These are phyloP conservation scores for Leptographium wingfieldii DNA, from an alignment of 2,329 filamentous ascomycete genomes.

Conservation along the genomic window DNA sequence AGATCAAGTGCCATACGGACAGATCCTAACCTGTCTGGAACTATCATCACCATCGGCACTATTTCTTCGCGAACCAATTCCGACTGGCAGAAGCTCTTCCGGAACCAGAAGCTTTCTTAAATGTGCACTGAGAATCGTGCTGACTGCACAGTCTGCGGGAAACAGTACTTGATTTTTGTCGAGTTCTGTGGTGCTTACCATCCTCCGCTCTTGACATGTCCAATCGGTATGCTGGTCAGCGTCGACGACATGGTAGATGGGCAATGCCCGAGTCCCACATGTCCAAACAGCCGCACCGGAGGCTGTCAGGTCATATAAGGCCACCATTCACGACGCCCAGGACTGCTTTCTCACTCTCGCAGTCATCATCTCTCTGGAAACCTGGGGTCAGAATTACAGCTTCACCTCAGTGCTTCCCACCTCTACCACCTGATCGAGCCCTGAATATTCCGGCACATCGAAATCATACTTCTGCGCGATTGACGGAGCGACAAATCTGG, in stretches of 20 bases:
- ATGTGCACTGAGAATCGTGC: slow-evolving; percentile 48
- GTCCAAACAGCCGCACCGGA: slow-evolving; percentile 43
- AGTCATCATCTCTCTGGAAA: too few relatives aligned
- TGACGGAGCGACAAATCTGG: slow-evolving; percentile 62
- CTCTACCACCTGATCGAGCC: slow-evolving; percentile 82
- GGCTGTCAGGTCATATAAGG: slow-evolving; percentile 42
- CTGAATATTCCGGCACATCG: slow-evolving; percentile 70
- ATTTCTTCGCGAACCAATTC: background rate
- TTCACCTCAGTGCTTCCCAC: slow-evolving; percentile 40
- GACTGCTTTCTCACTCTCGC: background rate
- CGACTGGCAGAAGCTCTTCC: background rate
- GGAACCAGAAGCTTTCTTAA: slow-evolving; percentile 21
- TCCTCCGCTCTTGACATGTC: slow-evolving; percentile 35
- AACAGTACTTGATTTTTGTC: slow-evolving; percentile 45
- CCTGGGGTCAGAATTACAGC: slow-evolving; percentile 26
- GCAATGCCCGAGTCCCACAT: slow-evolving; percentile 45
- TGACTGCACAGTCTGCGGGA: slow-evolving; percentile 47
- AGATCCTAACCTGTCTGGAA: background rate
- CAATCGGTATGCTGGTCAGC: slow-evolving; percentile 26
- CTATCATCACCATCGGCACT: background rate
- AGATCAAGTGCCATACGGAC: background rate
- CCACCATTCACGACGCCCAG: background rate
- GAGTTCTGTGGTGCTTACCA: slow-evolving; percentile 40
- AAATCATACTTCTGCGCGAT: slow-evolving; percentile 80
- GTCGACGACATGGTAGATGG: slow-evolving; percentile 37